phyloP scores from a whole-genome alignment of 2,329 filamentous ascomycete species.

The Didymella glomerata region DNA sequence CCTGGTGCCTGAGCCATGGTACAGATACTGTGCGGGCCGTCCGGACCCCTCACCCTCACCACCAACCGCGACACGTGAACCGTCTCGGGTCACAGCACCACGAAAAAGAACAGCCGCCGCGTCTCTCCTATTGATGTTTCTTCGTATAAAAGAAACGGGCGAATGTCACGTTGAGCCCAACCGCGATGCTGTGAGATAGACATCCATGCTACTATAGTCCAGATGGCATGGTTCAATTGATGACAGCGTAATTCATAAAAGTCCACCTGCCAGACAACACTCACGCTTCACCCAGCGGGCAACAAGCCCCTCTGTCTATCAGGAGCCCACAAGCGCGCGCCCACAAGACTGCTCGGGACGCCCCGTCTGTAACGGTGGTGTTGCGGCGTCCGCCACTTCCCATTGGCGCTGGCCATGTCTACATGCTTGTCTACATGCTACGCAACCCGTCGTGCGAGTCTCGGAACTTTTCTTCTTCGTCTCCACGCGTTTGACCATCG shows the following conservation, averaged over 20 bases:
- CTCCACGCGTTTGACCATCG: conserved; percentile 11
- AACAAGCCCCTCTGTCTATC: too few species aligned
- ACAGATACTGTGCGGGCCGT: neutral
- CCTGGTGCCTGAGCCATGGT: neutral
- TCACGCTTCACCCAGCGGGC: too few species aligned
- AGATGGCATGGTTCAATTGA: too few species aligned
- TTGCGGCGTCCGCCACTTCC: conserved; percentile 2
- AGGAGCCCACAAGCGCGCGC: too few species aligned
- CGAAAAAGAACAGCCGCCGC: neutral
- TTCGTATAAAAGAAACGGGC: too few species aligned
- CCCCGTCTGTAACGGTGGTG: conserved; percentile 11
- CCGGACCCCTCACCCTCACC: neutral
- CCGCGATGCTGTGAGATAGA: too few species aligned
- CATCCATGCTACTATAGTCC: too few species aligned
- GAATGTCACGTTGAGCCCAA: too few species aligned
- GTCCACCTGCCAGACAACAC: too few species aligned
- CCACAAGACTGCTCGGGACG: neutral
- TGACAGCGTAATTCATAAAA: too few species aligned
- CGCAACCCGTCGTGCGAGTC: neutral
- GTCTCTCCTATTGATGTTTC: too few species aligned
- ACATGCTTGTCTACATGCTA: neutral
- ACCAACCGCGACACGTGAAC: neutral
- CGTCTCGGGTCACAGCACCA: neutral
- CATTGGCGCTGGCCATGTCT: conserved; percentile 1
- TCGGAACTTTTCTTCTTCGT: neutral